These are phyloP conservation scores for Geotrichum reessii DNA, from an alignment of 1,139 yeast species.

Conservation along the genomic window DNA sequence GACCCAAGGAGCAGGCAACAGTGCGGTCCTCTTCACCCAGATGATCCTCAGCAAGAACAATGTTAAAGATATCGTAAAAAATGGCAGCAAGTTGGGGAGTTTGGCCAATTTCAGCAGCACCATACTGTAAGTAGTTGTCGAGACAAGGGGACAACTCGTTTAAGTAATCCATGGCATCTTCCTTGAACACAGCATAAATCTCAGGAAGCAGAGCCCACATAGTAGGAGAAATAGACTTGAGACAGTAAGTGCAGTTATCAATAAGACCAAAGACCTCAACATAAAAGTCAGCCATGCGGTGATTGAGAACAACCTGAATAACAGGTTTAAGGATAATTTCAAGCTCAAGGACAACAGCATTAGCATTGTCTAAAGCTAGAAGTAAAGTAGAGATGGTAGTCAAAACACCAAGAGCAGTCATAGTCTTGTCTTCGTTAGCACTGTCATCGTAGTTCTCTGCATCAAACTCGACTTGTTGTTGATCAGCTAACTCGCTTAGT, in stretches of 20 bases:
- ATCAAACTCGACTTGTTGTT: constrained; percentile 30
- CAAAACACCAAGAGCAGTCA: constrained; percentile 82
- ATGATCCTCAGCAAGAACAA: constrained; percentile 33
- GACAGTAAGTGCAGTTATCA: constrained; percentile 76
- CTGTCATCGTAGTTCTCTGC: constrained; percentile 39
- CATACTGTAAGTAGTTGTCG: constrained; percentile 73
- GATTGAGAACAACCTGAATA: constrained; percentile 57
- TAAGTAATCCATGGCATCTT: constrained; percentile 52
- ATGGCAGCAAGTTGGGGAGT: constrained; percentile 31
- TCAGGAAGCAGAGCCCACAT: constrained; percentile 71
- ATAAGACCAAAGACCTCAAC: constrained; percentile 78
- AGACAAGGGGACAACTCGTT: constrained; percentile 75
- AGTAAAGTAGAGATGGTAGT: constrained; percentile 86
- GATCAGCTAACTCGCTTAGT: constrained; percentile 59
- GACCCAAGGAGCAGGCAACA: constrained; percentile 50
- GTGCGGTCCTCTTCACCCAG: constrained; percentile 48
- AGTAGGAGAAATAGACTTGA: constrained; percentile 61
- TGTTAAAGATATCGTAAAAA: constrained; percentile 36
- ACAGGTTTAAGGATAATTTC: constrained; percentile 74
- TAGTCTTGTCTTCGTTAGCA: constrained; percentile 63
- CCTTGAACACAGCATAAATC: constrained; percentile 49
- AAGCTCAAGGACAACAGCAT: constrained; percentile 57
- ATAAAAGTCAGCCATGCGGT: constrained; percentile 69
- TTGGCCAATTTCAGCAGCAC: constrained; percentile 45
- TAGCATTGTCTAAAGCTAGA: constrained; percentile 76